These are phyloP conservation scores for Ananas comosus DNA, from an alignment of 176 grass and related monocot species.

Conservation along the genomic window DNA sequence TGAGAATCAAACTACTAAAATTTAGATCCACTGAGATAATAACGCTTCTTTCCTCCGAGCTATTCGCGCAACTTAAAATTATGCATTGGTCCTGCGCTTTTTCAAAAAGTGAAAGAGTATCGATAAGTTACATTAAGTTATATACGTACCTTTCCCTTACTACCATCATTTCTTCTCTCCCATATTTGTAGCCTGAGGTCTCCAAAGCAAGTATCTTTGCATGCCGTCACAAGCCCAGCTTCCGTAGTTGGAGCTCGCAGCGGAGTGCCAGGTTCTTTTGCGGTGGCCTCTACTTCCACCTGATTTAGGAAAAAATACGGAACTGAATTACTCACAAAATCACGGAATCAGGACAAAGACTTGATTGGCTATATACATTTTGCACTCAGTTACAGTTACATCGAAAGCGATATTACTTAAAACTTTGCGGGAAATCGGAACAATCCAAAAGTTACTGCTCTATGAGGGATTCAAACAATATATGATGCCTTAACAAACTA, in stretches of 20 bases:
- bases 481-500: neutral
- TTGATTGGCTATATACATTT: too few species aligned
- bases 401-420: too few species aligned
- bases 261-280: constrained; percentile 49
- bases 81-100: neutral
- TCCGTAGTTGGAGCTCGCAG: constrained; percentile 81
- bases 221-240: constrained; percentile 66
- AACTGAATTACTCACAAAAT: neutral
- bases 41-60: neutral
- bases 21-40: neutral
- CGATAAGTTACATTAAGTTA: too few species aligned
- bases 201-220: constrained; percentile 84
- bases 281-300: constrained; percentile 76
- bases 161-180: constrained; percentile 52
- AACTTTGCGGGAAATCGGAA: too few species aligned
- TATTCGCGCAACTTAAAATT: neutral
- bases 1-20: too few species aligned
- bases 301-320: constrained; percentile 11
- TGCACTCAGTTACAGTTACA: too few species aligned
- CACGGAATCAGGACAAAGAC: neutral
- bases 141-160: constrained; percentile 57
- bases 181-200: constrained; percentile 75
- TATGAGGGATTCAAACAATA: too few species aligned
- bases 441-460: too few species aligned
- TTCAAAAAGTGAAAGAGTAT: too few species aligned